A percentile compares a stretch with the other conserved stretches of the same genome.
Evolutionary conservation across 2,329 filamentous ascomycete species (phyloP).

Genomic region (Pyrenophora graminea): DNA sequence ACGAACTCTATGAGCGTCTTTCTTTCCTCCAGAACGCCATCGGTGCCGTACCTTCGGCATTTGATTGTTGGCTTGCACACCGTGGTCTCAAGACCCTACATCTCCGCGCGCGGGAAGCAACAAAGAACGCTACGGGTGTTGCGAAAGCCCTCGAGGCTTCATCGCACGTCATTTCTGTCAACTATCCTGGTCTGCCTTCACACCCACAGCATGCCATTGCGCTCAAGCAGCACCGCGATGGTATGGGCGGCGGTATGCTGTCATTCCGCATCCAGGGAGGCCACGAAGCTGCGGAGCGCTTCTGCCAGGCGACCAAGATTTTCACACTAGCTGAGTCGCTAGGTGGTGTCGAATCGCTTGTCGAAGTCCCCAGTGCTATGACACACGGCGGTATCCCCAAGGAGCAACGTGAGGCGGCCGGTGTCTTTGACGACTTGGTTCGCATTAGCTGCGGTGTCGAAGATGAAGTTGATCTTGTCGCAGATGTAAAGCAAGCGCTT

Average conservation of each 20-base stretch:
- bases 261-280: conserved; percentile 93
- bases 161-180: conserved; percentile 82
- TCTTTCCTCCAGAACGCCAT: conserved; percentile 96
- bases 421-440: conserved; percentile 93
- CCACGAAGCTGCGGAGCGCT: conserved; percentile 80
- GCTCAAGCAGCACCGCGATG: conserved; percentile 87
- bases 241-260: conserved; percentile 95
- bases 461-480: conserved; percentile 80
- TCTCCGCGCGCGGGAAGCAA: conserved; percentile 84
- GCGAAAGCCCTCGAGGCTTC: conserved; percentile 78
- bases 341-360: conserved; percentile 88
- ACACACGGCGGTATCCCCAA: conserved; percentile 94
- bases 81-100: conserved; percentile 96
- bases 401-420: conserved; percentile 87
- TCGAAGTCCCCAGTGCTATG: conserved; percentile 94
- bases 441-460: conserved; percentile 93
- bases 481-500: conserved; percentile 81
- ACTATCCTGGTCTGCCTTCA: conserved; percentile 89
- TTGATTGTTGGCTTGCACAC: conserved; percentile 98
- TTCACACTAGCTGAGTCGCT: conserved; percentile 93
- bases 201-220: conserved; percentile 87
- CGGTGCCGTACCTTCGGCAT: conserved; percentile 89
- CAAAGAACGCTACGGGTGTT: conserved; percentile 76
- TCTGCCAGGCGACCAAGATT: conserved; percentile 86
- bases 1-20: conserved; percentile 74